These are phyloP conservation scores for Chlorella sp. DNA, from an alignment of 139 green algal species.

Conservation along the genomic window DNA sequence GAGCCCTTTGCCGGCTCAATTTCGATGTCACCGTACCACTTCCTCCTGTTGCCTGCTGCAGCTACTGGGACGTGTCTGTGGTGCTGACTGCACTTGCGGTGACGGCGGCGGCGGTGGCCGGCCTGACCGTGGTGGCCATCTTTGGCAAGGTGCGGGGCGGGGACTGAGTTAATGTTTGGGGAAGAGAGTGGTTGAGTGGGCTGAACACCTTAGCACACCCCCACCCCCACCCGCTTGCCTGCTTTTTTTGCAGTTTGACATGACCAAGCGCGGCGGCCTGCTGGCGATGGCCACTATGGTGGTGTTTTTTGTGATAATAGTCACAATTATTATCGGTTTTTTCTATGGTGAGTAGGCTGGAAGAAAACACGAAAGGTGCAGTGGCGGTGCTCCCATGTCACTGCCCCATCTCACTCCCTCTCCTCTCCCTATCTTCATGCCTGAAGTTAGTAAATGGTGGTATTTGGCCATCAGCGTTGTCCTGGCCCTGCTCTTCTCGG, in stretches of 20 bases:
- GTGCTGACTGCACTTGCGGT: slow-evolving; percentile 52
- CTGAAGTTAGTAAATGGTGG: slow-evolving; percentile 18
- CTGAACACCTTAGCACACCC: too few relatives aligned
- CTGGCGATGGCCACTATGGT: slow-evolving; percentile 42
- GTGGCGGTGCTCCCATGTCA: background rate
- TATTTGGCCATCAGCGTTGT: slow-evolving; percentile 54
- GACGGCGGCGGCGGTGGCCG: slow-evolving; percentile 34
- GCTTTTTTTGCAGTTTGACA: slow-evolving; percentile 48
- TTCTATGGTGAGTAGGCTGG: slow-evolving; percentile 41
- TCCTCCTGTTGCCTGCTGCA: background rate
- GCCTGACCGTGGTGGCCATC: slow-evolving; percentile 47
- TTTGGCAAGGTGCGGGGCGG: slow-evolving; percentile 38
- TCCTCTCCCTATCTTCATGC: background rate
- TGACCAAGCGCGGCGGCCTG: slow-evolving; percentile 53
- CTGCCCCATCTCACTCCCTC: background rate
- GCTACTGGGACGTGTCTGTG: background rate
- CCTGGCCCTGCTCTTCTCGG: slow-evolving; percentile 59
- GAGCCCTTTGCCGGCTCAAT: too few relatives aligned
- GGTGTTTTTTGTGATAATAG: slow-evolving; percentile 31
- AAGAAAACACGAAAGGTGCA: background rate
- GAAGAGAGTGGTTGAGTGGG: background rate
- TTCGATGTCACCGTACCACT: too few relatives aligned
- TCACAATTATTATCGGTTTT: slow-evolving; percentile 51
- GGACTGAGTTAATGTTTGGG: too few relatives aligned
- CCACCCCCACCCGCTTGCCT: background rate